Evolutionary conservation across 225 moss, liverwort and hornwort species (phyloP).

Genomic region (Pseudisothecium myosuroides): DNA sequence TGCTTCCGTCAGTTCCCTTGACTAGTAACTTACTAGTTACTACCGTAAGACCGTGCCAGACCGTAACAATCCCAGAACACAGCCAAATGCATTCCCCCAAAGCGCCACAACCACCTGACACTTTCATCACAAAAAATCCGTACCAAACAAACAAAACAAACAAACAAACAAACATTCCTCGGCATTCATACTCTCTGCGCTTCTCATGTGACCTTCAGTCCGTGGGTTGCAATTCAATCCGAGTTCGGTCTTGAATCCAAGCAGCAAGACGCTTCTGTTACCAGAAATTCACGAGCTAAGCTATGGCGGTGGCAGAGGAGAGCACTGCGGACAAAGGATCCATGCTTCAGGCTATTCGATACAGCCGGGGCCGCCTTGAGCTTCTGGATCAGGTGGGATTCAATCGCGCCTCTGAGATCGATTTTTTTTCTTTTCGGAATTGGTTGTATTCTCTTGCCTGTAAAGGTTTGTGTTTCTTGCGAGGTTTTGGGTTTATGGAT

Average conservation of each 20-base stretch:
- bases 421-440: not conserved
- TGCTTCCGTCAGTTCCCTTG: not conserved
- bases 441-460: not conserved
- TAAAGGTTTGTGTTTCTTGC: not conserved
- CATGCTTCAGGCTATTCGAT: conserved; percentile 51
- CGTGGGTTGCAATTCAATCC: not conserved
- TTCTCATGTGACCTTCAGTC: not conserved
- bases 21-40: not conserved
- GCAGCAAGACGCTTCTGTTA: not conserved
- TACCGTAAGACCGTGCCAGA: not conserved
- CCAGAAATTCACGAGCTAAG: not conserved
- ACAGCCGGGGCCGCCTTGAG: conserved; percentile 43
- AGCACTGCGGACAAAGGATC: not conserved
- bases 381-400: conserved; percentile 65
- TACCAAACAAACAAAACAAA: not conserved
- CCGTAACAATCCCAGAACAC: not conserved
- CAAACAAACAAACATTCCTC: not conserved
- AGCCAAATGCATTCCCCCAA: conserved; percentile 7
- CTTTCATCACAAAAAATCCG: not conserved
- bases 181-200: not conserved
- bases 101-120: not conserved
- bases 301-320: conserved; percentile 5
- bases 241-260: not conserved
- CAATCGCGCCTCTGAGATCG: not conserved
- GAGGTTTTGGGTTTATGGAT: not conserved